phyloP scores from a whole-genome alignment of 1,284 basidiomycete genomes.

The Ganoderma multipileum region DNA sequence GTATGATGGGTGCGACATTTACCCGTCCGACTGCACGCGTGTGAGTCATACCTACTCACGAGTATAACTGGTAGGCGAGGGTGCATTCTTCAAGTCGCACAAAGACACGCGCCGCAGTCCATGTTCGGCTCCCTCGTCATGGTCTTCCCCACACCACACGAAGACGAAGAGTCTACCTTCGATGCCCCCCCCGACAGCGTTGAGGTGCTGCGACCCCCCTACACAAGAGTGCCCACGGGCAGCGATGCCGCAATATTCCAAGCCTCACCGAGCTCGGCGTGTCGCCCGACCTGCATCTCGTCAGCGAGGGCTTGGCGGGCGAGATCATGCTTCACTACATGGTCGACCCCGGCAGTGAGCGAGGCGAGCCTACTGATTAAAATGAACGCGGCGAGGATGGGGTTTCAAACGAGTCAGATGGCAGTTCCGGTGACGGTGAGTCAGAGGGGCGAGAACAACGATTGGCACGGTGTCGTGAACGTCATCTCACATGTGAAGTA shows the following conservation, averaged over 20 bases:
- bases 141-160: conserved; percentile 48
- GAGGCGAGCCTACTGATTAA: too few species aligned
- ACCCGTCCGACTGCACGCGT: neutral
- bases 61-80: conserved; percentile 36
- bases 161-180: conserved; percentile 38
- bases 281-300: conserved; percentile 12
- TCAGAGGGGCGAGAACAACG: too few species aligned
- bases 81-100: conserved; percentile 48
- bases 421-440: too few species aligned
- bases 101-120: conserved; percentile 46
- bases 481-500: too few species aligned
- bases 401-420: too few species aligned
- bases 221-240: neutral
- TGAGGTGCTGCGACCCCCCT: conserved; percentile 1
- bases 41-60: neutral
- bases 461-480: too few species aligned
- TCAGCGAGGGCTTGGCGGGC: neutral
- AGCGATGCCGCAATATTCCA: conserved; percentile 24
- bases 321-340: neutral
- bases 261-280: conserved; percentile 15
- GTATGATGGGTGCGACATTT: conserved; percentile 35
- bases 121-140: conserved; percentile 56
- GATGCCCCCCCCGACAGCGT: conserved; percentile 33
- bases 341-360: neutral
- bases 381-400: too few species aligned